Evolutionary conservation across 2,329 filamentous ascomycete species (phyloP), one percentile per base, ranked within the genome.

Genomic region (Arachnomyces sp.): DNA sequence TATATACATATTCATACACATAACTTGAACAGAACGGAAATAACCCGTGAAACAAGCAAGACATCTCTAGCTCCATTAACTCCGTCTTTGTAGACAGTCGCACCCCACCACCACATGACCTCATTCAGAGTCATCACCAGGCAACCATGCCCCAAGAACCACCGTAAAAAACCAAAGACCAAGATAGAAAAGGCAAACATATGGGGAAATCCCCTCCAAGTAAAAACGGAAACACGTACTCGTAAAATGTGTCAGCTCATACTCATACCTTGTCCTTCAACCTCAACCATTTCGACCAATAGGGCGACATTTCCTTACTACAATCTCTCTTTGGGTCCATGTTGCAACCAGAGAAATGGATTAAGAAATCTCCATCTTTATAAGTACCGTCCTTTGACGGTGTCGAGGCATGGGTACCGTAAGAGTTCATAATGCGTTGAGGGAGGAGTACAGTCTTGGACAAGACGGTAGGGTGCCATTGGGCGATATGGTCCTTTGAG

Each of bases 391-490:
- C 81, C 28, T 52, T 48, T 5, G 52, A 50, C 7, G 61, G 59
- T 13, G 52, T 56, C 3, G 49, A 46, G 4, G 65, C 66, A 38
- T 66, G 63, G 33, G 60, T 58, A 45, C 73, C 80, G 63, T 95
- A 96, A 0, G 85, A 76, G 56, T 94, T 94, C 59, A 98, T 68
- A 28, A 74, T 71, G 38, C 82, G 77, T 63, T 98, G 92, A 2
- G 90, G 88, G n/a, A 98, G 73, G 15, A 98, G 72, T 1, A 84
- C 89, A 46, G 96, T 68, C 58, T 88, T 92, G 29, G 90, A 87
- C 8, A 98, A 76, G 33, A 98, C 82, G 0, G 92, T 98, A 18
- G 90, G 88, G 59, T 98, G 92, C 93, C 92, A 98, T 70, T 94
- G 90, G 28, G 86, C 79, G 50, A 90, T 83, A 58, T 92, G 85